phyloP scores from a whole-genome alignment of 345 rosid genomes.

The Jatropha curcas region DNA sequence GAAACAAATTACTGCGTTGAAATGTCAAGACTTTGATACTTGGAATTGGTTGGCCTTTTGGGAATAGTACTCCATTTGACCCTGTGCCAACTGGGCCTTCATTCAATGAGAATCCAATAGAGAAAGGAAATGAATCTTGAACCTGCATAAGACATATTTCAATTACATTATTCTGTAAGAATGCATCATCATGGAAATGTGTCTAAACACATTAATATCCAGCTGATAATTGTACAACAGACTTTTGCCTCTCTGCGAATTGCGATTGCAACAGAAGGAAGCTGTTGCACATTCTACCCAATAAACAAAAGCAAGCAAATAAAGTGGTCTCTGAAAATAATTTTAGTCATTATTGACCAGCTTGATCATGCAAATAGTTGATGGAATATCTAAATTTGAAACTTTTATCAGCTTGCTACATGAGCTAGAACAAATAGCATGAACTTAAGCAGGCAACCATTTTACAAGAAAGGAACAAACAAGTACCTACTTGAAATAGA shows the following conservation, averaged over 20 bases:
- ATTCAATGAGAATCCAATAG: slow-evolving; percentile 64
- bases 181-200: not conserved
- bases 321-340: no score
- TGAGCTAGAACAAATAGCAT: not conserved
- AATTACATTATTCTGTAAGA: not conserved
- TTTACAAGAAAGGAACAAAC: not conserved
- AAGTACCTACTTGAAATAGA: not conserved
- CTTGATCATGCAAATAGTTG: not conserved
- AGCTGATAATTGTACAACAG: not conserved
- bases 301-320: not conserved
- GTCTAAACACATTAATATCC: not conserved
- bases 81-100: slow-evolving; percentile 49
- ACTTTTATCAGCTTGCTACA: not conserved
- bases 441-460: not conserved
- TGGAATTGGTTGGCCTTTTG: slow-evolving; percentile 69
- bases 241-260: no score
- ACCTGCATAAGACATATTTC: slow-evolving; percentile 49
- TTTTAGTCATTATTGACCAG: not conserved
- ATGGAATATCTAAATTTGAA: not conserved
- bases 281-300: not conserved
- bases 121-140: slow-evolving; percentile 76
- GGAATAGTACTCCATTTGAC: slow-evolving; percentile 57
- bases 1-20: slow-evolving; percentile 47
- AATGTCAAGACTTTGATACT: slow-evolving; percentile 66
- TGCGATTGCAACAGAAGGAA: not conserved